phyloP scores from a whole-genome alignment of 805 yeast genomes.

The Monosporozyma siamensis region DNA sequence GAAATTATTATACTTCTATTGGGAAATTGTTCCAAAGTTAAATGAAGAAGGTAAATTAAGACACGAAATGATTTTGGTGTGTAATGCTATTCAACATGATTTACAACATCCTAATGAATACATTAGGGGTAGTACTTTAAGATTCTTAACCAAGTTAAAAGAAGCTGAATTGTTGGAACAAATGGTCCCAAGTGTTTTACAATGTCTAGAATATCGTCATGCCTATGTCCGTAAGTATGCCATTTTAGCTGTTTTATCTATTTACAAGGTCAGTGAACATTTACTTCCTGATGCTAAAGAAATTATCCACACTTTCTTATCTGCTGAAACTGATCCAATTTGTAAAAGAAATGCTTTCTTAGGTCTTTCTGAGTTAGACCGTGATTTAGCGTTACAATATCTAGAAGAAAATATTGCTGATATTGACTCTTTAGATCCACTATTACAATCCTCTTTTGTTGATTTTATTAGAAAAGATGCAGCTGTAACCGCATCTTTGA shows the following conservation, averaged over 20 bases:
- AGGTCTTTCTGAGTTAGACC: slow-evolving; percentile 69
- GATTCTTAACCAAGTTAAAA: slow-evolving; percentile 81
- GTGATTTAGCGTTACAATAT: slow-evolving; percentile 76
- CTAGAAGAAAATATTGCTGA: slow-evolving; percentile 59
- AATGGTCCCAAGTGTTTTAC: slow-evolving; percentile 83
- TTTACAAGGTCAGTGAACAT: slow-evolving; percentile 74
- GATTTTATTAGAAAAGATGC: slow-evolving; percentile 88
- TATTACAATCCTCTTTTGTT: slow-evolving; percentile 79
- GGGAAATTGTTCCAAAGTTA: slow-evolving; percentile 95
- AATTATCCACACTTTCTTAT: slow-evolving; percentile 60
- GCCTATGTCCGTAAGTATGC: slow-evolving; percentile 98
- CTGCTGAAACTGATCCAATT: slow-evolving; percentile 81
- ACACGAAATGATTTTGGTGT: slow-evolving; percentile 97
- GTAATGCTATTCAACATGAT: slow-evolving; percentile 96
- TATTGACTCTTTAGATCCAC: slow-evolving; percentile 63
- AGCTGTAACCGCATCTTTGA: slow-evolving; percentile 49
- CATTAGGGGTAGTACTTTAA: slow-evolving; percentile 88
- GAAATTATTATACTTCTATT: slow-evolving; percentile 85
- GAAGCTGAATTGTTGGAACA: slow-evolving; percentile 95
- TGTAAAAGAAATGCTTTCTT: slow-evolving; percentile 94
- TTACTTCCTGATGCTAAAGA: slow-evolving; percentile 94
- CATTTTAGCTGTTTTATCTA: slow-evolving; percentile 78
- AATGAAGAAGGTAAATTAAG: slow-evolving; percentile 83
- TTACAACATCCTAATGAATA: slow-evolving; percentile 97
- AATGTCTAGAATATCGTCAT: slow-evolving; percentile 90